phyloP scores from a whole-genome alignment of 176 grass and related monocot species.

The Secale cereale region DNA sequence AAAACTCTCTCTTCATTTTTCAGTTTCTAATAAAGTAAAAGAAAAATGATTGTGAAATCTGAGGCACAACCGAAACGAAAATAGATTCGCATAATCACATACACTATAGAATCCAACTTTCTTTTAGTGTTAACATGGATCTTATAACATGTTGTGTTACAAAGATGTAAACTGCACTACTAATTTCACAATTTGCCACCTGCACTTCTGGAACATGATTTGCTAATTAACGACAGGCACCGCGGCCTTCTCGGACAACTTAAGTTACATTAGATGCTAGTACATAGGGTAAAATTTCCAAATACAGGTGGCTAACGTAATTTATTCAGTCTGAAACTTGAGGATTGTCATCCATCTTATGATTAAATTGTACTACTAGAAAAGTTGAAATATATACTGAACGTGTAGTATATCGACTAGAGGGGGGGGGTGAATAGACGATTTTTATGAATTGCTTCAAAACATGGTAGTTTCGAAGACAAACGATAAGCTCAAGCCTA shows the following conservation, averaged over 20 bases:
- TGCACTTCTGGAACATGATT: neutral
- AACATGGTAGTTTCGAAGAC: too few relatives aligned
- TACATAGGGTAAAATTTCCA: neutral
- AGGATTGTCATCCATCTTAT: neutral
- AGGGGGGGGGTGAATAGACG: too few relatives aligned
- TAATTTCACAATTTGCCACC: neutral
- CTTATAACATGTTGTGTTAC: conserved; percentile 4
- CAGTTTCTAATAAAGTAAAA: neutral
- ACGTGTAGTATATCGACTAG: too few relatives aligned
- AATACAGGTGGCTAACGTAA: neutral
- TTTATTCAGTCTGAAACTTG: neutral
- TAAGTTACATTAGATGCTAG: neutral
- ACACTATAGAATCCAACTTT: neutral
- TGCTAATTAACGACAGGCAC: neutral
- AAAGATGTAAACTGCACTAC: neutral
- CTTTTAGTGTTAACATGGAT: neutral
- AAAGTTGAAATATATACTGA: neutral
- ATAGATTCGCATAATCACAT: neutral
- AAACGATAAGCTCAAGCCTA: too few relatives aligned
- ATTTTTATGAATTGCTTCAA: too few relatives aligned
- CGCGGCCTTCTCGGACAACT: neutral
- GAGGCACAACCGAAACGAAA: conserved; percentile 20
- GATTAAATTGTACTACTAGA: neutral
- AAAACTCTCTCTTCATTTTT: neutral
- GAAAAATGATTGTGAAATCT: neutral